phyloP scores from a whole-genome alignment of 2,329 filamentous ascomycete genomes.

The Fusarium euwallaceae region DNA sequence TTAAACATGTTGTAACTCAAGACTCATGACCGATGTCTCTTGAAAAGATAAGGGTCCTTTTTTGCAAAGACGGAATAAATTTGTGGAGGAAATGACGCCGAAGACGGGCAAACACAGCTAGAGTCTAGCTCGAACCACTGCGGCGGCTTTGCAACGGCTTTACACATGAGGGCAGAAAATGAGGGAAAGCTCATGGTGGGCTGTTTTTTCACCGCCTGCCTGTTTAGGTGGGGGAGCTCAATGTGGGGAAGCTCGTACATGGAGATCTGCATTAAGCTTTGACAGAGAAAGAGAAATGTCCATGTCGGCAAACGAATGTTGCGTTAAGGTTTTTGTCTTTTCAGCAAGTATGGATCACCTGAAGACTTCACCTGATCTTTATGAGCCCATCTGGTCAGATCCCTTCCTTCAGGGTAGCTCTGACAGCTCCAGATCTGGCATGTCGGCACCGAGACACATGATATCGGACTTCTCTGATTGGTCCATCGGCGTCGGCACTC shows the following conservation, averaged over 20 bases:
- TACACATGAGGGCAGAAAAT: slow-evolving; percentile 35
- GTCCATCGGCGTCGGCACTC: slow-evolving; percentile 24
- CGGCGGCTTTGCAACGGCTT: slow-evolving; percentile 27
- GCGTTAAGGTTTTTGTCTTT: not conserved
- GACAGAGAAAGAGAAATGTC: not conserved
- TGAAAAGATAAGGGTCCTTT: slow-evolving; percentile 9
- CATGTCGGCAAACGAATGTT: not conserved
- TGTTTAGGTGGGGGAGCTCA: slow-evolving; percentile 3
- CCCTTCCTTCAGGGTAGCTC: slow-evolving; percentile 17
- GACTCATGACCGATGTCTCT: slow-evolving; percentile 22
- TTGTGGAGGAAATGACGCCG: slow-evolving; percentile 33
- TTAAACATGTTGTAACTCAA: slow-evolving; percentile 40
- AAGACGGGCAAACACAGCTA: slow-evolving; percentile 19
- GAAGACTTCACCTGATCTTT: slow-evolving; percentile 22
- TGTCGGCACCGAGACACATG: slow-evolving; percentile 27
- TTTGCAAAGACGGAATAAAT: slow-evolving; percentile 19
- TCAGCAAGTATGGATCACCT: slow-evolving; percentile 13
- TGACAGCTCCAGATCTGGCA: slow-evolving; percentile 22
- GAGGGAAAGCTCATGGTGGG: slow-evolving; percentile 28
- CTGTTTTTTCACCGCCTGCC: slow-evolving; percentile 43
- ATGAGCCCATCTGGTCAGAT: not conserved
- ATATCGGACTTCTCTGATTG: slow-evolving; percentile 35
- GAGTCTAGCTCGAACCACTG: not conserved
- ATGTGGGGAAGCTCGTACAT: not conserved
- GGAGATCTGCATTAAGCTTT: not conserved